These are phyloP conservation scores for Dryas octopetala DNA, from an alignment of 306 rosid species.

Conservation along the genomic window DNA sequence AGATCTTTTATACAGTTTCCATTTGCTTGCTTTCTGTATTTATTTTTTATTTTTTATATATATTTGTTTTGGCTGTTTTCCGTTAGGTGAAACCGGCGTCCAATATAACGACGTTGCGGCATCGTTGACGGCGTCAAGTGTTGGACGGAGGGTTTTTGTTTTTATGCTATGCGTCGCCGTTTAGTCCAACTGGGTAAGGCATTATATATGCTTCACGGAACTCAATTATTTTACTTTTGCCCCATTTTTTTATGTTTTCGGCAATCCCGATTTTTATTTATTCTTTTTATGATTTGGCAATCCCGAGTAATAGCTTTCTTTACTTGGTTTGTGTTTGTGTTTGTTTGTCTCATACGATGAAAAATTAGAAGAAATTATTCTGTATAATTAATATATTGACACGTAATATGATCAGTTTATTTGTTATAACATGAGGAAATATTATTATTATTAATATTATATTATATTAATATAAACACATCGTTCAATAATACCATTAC, in stretches of 20 bases:
- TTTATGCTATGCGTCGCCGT: slow-evolving; percentile 34
- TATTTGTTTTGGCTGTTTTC: slow-evolving; percentile 24
- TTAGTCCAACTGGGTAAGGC: background rate
- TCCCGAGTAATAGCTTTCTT: slow-evolving; percentile 27
- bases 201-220: slow-evolving; percentile 16
- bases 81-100: slow-evolving; percentile 57
- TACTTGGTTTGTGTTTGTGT: background rate
- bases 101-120: slow-evolving; percentile 54
- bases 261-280: slow-evolving; percentile 30
- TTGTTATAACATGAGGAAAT: too few relatives aligned
- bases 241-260: slow-evolving; percentile 20
- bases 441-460: too few relatives aligned
- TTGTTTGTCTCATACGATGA: background rate
- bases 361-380: background rate
- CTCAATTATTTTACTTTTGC: slow-evolving; percentile 19
- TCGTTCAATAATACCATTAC: too few relatives aligned
- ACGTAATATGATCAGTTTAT: too few relatives aligned
- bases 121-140: slow-evolving; percentile 42
- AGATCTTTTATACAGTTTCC: slow-evolving; percentile 47
- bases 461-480: too few relatives aligned
- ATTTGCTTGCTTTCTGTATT: slow-evolving; percentile 28
- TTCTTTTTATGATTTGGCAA: slow-evolving; percentile 18
- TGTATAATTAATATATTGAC: too few relatives aligned
- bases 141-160: slow-evolving; percentile 7
- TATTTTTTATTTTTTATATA: slow-evolving; percentile 16